Percentiles rank a stretch among this genome's conserved stretches.
These are phyloP conservation scores for Diddensiella caesifluorescens DNA, from an alignment of 805 yeast species.

Conservation along the genomic window DNA sequence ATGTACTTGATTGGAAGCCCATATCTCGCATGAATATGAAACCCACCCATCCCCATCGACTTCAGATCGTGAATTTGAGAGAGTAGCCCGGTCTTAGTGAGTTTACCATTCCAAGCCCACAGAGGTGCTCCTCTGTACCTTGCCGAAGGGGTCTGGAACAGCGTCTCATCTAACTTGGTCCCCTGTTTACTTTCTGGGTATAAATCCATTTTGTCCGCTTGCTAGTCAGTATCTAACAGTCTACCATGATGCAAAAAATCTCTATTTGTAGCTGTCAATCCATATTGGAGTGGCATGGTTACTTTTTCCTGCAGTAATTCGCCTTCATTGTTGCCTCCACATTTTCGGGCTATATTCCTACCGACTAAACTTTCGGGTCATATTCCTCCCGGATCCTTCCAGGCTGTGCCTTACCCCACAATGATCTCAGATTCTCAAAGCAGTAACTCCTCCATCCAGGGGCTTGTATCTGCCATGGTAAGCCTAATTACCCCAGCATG, in stretches of 20 bases:
- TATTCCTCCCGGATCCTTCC: too few relatives aligned
- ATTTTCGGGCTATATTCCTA: too few relatives aligned
- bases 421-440: too few relatives aligned
- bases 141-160: constrained; percentile 8
- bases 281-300: not conserved
- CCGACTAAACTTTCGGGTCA: too few relatives aligned
- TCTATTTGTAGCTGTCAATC: too few relatives aligned
- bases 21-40: constrained; percentile 7
- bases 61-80: constrained; percentile 4
- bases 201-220: constrained; percentile 1
- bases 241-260: too few relatives aligned
- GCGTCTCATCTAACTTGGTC: constrained; percentile 1
- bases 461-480: too few relatives aligned
- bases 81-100: constrained; percentile 3
- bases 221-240: too few relatives aligned
- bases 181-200: constrained; percentile 3
- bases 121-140: constrained; percentile 10
- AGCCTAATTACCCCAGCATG: too few relatives aligned
- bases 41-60: constrained; percentile 12
- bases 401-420: too few relatives aligned
- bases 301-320: not conserved
- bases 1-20: constrained; percentile 5
- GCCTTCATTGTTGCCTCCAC: too few relatives aligned
- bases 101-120: constrained; percentile 9
- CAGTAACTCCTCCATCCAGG: too few relatives aligned